These are phyloP conservation scores for Eragrostis nindensis DNA, from an alignment of 176 grass and related monocot species.

Conservation along the genomic window DNA sequence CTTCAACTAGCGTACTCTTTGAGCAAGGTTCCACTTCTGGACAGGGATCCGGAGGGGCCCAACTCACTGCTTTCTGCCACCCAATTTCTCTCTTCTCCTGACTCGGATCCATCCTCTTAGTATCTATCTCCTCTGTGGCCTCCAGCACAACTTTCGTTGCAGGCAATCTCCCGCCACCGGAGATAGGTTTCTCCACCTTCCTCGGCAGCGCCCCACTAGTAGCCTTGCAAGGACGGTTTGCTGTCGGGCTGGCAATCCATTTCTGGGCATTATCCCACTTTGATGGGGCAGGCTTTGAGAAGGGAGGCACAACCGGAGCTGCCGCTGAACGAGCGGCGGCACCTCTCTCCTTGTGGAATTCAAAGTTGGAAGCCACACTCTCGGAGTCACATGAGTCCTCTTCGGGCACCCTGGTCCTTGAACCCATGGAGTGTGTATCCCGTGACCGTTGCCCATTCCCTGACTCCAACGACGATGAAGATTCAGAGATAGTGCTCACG, in stretches of 20 bases:
- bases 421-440: slow-evolving; percentile 45
- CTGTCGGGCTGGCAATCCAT: slow-evolving; percentile 92
- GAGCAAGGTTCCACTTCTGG: slow-evolving; percentile 53
- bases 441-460: slow-evolving; percentile 40
- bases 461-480: slow-evolving; percentile 58
- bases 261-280: slow-evolving; percentile 99
- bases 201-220: slow-evolving; percentile 38
- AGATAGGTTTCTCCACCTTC: slow-evolving; percentile 59
- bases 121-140: slow-evolving; percentile 80
- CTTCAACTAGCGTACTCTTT: slow-evolving; percentile 49
- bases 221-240: slow-evolving; percentile 42
- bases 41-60: slow-evolving; percentile 54
- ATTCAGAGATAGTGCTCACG: slow-evolving; percentile 68
- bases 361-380: slow-evolving; percentile 81
- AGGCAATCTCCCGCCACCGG: slow-evolving; percentile 48
- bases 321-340: slow-evolving; percentile 18
- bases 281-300: slow-evolving; percentile 81
- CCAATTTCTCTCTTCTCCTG: slow-evolving; percentile 82
- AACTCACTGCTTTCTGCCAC: slow-evolving; percentile 54
- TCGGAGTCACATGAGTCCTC: slow-evolving; percentile 84
- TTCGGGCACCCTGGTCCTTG: slow-evolving; percentile 55
- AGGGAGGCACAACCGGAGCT: slow-evolving; percentile 49
- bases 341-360: slow-evolving; percentile 83
- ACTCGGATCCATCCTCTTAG: slow-evolving; percentile 78
- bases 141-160: slow-evolving; percentile 82